phyloP scores from a whole-genome alignment of 1,284 basidiomycete genomes.

The Hypsizygus ulmarius region DNA sequence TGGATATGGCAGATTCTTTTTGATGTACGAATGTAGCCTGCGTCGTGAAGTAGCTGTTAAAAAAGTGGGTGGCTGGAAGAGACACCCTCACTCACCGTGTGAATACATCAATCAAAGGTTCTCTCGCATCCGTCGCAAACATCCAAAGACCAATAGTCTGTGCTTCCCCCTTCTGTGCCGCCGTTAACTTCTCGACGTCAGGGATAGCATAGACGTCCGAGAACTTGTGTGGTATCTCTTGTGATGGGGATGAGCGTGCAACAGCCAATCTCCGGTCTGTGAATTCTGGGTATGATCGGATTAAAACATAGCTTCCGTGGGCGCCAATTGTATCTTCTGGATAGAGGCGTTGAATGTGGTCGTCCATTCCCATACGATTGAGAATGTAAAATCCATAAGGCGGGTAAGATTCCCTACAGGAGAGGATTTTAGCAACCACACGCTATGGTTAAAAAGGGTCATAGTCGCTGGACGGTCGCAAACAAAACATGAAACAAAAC shows the following conservation, averaged over 20 bases:
- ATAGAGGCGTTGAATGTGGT: conserved; percentile 74
- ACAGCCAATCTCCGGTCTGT: conserved; percentile 50
- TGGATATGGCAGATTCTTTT: conserved; percentile 62
- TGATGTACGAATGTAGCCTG: conserved; percentile 64
- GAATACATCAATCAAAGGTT: conserved; percentile 68
- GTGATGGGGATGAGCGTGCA: conserved; percentile 32
- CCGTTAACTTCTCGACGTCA: conserved; percentile 38
- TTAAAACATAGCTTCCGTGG: conserved; percentile 67
- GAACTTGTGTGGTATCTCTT: conserved; percentile 40
- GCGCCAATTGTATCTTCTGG: conserved; percentile 78
- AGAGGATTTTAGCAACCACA: not conserved
- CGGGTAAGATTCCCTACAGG: conserved; percentile 60
- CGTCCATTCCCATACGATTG: conserved; percentile 84
- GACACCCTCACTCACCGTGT: conserved; percentile 44
- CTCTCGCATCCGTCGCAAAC: conserved; percentile 67
- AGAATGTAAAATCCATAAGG: conserved; percentile 86
- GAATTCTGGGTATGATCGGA: conserved; percentile 70
- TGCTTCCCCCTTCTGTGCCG: conserved; percentile 52
- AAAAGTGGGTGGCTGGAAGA: conserved; percentile 1
- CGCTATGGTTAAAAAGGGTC: conserved; percentile 2
- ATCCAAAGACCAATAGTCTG: conserved; percentile 79
- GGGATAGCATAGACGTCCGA: conserved; percentile 43
- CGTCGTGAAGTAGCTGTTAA: conserved; percentile 8
- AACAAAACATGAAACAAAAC: too few relatives aligned
- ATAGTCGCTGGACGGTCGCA: too few relatives aligned